Evolutionary conservation across 129 eudicot species (phyloP).

Genomic region (Flaveria bidentis): DNA sequence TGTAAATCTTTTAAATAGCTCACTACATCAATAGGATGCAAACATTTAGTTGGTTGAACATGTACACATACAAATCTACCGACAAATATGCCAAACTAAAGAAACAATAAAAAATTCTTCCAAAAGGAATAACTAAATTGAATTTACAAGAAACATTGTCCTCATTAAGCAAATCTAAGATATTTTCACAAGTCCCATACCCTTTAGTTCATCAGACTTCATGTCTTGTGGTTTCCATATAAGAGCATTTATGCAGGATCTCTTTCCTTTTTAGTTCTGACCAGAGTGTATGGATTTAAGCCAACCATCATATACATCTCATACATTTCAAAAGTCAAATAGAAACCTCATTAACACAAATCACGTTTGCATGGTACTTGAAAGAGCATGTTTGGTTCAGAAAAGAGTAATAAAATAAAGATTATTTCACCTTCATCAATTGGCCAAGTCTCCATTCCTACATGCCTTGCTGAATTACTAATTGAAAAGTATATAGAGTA

Average conservation of each 20-base stretch:
- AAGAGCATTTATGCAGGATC: not conserved
- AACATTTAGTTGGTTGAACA: constrained; percentile 8
- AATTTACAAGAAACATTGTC: not conserved
- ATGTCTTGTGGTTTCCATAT: not conserved
- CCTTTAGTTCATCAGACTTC: not conserved
- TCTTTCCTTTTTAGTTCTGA: not conserved
- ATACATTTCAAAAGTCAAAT: constrained; percentile 10
- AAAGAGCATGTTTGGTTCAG: constrained; percentile 1
- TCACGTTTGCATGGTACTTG: not conserved
- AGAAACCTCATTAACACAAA: not conserved
- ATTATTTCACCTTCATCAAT: not conserved
- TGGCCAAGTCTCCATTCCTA: not conserved
- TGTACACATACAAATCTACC: not conserved
- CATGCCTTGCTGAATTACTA: not conserved
- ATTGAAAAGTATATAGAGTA: not conserved
- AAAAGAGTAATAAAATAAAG: not conserved
- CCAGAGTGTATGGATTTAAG: not conserved
- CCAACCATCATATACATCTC: not conserved
- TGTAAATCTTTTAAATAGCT: not conserved
- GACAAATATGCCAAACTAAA: constrained; percentile 5
- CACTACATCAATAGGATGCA: constrained; percentile 6
- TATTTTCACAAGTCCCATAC: not conserved
- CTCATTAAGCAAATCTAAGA: not conserved
- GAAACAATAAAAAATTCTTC: not conserved
- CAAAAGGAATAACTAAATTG: not conserved